These are phyloP conservation scores for Amylostereum areolatum DNA, from an alignment of 1,284 basidiomycete genomes.

Conservation along the genomic window DNA sequence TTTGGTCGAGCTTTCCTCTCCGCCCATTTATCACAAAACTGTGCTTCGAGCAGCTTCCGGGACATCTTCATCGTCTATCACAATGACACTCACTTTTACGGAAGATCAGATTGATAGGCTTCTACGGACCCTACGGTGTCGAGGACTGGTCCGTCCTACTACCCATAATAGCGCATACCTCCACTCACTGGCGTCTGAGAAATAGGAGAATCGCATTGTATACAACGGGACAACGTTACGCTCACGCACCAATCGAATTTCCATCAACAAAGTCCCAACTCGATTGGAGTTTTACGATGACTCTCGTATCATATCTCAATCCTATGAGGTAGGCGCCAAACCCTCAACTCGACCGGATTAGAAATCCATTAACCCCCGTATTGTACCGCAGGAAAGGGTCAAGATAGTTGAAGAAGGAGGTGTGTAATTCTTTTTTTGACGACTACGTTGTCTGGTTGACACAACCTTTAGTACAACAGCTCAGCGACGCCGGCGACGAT, in stretches of 20 bases:
- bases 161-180: no score
- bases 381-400: constrained; percentile 1
- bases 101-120: no score
- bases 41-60: constrained; percentile 18
- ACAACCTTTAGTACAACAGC: neutral
- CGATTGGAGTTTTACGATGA: constrained; percentile 11
- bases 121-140: no score
- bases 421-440: neutral
- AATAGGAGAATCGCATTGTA: constrained; percentile 16
- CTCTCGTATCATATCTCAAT: constrained; percentile 1
- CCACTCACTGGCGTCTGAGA: constrained; percentile 1
- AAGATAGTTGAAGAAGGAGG: constrained; percentile 10
- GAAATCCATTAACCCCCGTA: constrained; percentile 1
- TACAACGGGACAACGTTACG: constrained; percentile 3
- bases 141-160: no score
- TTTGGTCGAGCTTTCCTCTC: constrained; percentile 26
- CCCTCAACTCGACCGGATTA: constrained; percentile 8
- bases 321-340: constrained; percentile 9
- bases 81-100: constrained; percentile 33
- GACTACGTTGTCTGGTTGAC: no score
- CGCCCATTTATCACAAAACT: constrained; percentile 33
- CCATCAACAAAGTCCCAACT: constrained; percentile 12
- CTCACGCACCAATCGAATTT: constrained; percentile 6
- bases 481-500: neutral
- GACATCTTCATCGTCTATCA: constrained; percentile 12